A percentile compares a stretch with the other conserved stretches of the same genome.
phyloP scores from a whole-genome alignment of 441 rosid species.

The Manihot esculenta region DNA sequence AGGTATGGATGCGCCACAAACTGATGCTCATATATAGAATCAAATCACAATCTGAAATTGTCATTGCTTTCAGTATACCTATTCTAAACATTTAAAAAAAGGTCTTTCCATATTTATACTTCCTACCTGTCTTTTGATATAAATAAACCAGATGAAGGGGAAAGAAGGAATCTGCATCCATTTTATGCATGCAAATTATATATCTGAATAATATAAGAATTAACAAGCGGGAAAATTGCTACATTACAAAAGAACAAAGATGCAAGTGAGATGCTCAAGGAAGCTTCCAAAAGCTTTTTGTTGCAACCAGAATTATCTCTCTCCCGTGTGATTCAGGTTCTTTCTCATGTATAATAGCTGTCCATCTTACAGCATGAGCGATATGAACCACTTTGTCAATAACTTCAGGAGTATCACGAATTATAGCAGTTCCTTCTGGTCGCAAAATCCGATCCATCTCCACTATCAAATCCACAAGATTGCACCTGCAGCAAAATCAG shows the following conservation, averaged over 20 bases:
- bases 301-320: constrained; percentile 78
- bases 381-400: constrained; percentile 66
- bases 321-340: constrained; percentile 85
- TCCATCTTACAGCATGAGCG: constrained; percentile 77
- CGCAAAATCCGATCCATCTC: constrained; percentile 96
- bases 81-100: constrained; percentile 22
- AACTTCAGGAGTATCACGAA: constrained; percentile 86
- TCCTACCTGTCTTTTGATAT: constrained; percentile 35
- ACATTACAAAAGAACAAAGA: constrained; percentile 34
- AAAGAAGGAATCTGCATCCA: constrained; percentile 38
- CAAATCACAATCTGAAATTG: constrained; percentile 11
- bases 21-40: constrained; percentile 5
- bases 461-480: constrained; percentile 81
- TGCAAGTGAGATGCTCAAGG: constrained; percentile 50
- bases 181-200: constrained; percentile 40
- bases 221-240: constrained; percentile 31
- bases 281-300: constrained; percentile 66
- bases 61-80: constrained; percentile 17
- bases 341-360: constrained; percentile 53
- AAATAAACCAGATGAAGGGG: constrained; percentile 27
- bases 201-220: constrained; percentile 15
- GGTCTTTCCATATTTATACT: constrained; percentile 16
- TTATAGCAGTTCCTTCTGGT: constrained; percentile 76
- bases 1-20: background rate
- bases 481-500: constrained; percentile 59